Evolutionary conservation across 495 filamentous ascomycete species (phyloP).

Genomic region (Neurospora sp.): DNA sequence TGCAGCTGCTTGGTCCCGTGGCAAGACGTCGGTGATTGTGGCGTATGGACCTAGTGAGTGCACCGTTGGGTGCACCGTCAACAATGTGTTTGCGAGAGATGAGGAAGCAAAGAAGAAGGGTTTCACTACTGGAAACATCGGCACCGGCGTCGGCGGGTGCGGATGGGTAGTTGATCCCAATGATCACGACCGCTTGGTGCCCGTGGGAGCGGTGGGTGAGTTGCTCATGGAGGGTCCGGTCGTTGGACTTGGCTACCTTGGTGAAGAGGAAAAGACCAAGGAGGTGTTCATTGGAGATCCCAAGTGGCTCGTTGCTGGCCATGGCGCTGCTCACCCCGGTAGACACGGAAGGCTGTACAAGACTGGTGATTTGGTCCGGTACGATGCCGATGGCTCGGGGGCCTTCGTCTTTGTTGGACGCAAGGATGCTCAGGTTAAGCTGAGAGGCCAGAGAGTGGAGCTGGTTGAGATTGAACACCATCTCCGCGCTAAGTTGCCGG

Average conservation of each 20-base stretch:
- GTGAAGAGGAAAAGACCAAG: conserved; percentile 32
- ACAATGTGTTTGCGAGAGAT: conserved; percentile 22
- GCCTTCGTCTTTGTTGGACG: conserved; percentile 49
- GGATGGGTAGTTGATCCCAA: conserved; percentile 48
- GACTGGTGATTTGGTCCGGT: conserved; percentile 55
- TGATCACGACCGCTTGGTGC: conserved; percentile 42
- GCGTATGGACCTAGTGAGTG: conserved; percentile 51
- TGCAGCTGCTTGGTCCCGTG: conserved; percentile 25
- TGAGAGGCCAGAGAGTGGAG: conserved; percentile 57
- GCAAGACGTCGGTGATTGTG: conserved; percentile 35
- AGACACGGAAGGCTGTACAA: conserved; percentile 51
- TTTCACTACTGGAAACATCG: conserved; percentile 26
- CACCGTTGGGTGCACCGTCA: conserved; percentile 38
- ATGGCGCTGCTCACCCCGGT: conserved; percentile 22
- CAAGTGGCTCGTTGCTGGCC: conserved; percentile 36
- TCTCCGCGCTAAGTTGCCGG: conserved; percentile 26
- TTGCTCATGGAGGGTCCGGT: conserved; percentile 51
- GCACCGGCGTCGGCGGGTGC: conserved; percentile 31
- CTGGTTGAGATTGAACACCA: conserved; percentile 57
- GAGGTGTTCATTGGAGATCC: conserved; percentile 41
- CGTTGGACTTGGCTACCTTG: conserved; percentile 41
- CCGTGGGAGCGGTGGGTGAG: conserved; percentile 51
- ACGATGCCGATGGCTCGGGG: conserved; percentile 44
- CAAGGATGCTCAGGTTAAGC: conserved; percentile 55
- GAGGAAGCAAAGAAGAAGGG: conserved; percentile 12